Base-by-base conservation (phyloP, 2,329 filamentous ascomycete genomes). In the Thermomyces lanuginosus region DNA sequence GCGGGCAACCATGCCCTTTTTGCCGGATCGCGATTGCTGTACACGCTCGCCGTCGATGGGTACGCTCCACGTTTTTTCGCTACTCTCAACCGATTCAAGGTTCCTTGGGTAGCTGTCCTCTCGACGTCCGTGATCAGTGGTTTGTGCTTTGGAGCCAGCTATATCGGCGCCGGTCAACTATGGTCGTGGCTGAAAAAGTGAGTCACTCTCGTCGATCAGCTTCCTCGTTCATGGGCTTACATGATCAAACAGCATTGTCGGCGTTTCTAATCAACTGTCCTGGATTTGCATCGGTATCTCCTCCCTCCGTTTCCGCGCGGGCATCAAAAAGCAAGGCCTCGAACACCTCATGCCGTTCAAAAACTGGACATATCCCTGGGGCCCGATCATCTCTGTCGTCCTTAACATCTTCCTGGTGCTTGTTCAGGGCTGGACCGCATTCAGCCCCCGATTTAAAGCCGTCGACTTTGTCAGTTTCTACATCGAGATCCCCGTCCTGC, bases 131-230 rank as follows among this genome's bases (percentile, higher is more conserved):
- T 62, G 0, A 58, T 69, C 16, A 60, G 62, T 11, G 66, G 66
- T 0, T 55, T 75, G 0, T 74, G 69, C 39, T 76, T 76, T 29
- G 71, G 68, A 2, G 69, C 69, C 0, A 72, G 65, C 39, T 74
- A 72, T 35, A 73, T 76, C 28, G 69, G 70, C 0, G 70, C 71
- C 0, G 71, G 72, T 1, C 60, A 75, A 36, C 48, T 76, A 4
- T 76, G 71, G 71, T 64, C 60, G 1, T 76, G 72, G 71, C 48
- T 76, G 10, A 71, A 76, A 42, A 74, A 75, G 62, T 65, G 48
- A 40, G 54, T 44, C 19, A 8, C 21, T 19, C 15, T 16, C 22
- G 11, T 11, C 5, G 13, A 11, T 10, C 12, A 18, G 10, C 19
- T 11, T 11, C 13, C 12, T 25, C n/a, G 9, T 10, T 10, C 7